Base-by-base conservation (phyloP, 2,329 filamentous ascomycete genomes). In the Colletotrichum truncatum region DNA sequence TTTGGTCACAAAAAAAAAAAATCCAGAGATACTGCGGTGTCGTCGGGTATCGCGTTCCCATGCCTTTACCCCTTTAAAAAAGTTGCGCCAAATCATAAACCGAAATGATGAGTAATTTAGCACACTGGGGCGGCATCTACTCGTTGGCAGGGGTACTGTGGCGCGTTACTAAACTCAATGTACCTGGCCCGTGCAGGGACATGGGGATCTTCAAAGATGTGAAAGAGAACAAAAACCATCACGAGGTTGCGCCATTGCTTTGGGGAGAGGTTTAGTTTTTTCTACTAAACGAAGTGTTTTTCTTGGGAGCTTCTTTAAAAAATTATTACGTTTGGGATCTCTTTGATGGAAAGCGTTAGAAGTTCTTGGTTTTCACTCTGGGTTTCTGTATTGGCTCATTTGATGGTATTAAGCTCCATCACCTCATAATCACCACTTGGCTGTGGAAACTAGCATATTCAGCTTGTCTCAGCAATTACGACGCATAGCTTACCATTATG, bases 101-200 rank as follows among this genome's bases (percentile, higher is more conserved):
- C 54, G 54, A 57, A 57, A 57, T 57, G 54, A 57, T 57, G 54
- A 57, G 54, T 57, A 57, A 57, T 57, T 57, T 48, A 32, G 32
- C 41, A 57, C 41, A 36, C 39, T 57, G 54, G 54, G 54, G 54
- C 54, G 28, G 30, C 26, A 49, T 49, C 28, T 26, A 34, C 10
- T 18, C 16, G 26, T 14, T 12, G 18, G 46, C 46, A 49, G 46
- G 46, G 45, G 45, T 34, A 26, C 18, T n/a, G 30, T 26, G 48
- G 48, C 48, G 48, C 48, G 32, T 52, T 36, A 38, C 51, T 25
- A 54, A 54, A 28, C 23, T 10, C 11, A 14, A 14, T 26, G 48
- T 52, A 38, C 48, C 32, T 52, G 48, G 48, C 48, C 32, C 48
- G 48, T 52, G 48, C 48, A 34, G 48, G 12, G 30, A 52, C 48